These are phyloP conservation scores for Penicillium sp. DNA, from an alignment of 2,329 filamentous ascomycete genomes.

Conservation along the genomic window DNA sequence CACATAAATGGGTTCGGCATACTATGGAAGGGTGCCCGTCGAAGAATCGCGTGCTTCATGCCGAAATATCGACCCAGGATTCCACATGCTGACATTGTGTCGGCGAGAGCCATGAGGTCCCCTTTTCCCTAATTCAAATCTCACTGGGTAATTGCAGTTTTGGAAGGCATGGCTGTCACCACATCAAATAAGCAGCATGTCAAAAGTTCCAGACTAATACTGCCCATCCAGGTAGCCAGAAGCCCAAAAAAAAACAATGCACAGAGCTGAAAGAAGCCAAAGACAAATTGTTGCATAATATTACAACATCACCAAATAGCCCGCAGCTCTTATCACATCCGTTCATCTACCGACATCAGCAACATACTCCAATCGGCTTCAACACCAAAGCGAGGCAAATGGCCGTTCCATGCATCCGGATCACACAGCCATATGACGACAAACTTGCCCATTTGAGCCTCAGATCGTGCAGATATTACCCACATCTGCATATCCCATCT, in stretches of 20 bases:
- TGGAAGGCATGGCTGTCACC: constrained; percentile 47
- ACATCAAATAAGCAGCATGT: constrained; percentile 20
- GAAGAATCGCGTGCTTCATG: constrained; percentile 6
- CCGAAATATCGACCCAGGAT: constrained; percentile 52
- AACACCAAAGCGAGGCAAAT: constrained; percentile 61
- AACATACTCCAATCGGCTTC: constrained; percentile 55
- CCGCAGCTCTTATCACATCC: constrained; percentile 49
- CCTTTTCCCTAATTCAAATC: constrained; percentile 58
- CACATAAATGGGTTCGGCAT: not conserved
- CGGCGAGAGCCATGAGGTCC: constrained; percentile 58
- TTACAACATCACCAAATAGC: constrained; percentile 46
- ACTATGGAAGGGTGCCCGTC: not conserved
- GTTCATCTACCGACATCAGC: constrained; percentile 52
- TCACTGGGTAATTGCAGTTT: constrained; percentile 60
- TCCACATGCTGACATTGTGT: constrained; percentile 64
- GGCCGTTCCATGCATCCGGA: no score
- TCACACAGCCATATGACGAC: no score
- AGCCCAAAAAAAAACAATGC: not conserved
- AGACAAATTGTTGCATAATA: no score
- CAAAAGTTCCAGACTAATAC: not conserved
- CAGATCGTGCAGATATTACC: constrained; percentile 64
- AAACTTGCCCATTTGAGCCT: constrained; percentile 45
- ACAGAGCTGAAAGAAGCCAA: no score
- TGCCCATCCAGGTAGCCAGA: no score
- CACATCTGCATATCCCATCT: constrained; percentile 49